Percentiles rank a stretch among this genome's conserved stretches.
These are phyloP conservation scores for Melampsora abietis-canadensis DNA, from an alignment of 1,284 basidiomycete genomes.

Conservation along the genomic window DNA sequence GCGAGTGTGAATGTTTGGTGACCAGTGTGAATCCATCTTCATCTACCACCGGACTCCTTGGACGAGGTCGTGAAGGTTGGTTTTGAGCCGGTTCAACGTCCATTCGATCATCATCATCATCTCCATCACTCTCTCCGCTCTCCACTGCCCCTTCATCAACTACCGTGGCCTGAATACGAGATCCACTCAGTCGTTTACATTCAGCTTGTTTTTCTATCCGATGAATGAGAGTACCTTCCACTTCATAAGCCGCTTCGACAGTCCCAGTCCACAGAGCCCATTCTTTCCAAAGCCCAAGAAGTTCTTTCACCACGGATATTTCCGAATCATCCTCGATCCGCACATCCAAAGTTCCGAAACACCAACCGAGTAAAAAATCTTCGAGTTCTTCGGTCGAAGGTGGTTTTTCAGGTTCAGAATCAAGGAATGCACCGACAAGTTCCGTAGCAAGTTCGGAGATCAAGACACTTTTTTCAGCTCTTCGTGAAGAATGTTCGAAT, in stretches of 20 bases:
- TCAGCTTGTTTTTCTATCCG: constrained; percentile 13
- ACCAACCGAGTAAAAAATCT: constrained; percentile 28
- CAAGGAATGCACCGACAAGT: constrained; percentile 26
- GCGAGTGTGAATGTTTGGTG: constrained; percentile 16
- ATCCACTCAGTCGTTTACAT: background rate
- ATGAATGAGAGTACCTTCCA: constrained; percentile 17
- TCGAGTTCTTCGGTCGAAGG: constrained; percentile 15
- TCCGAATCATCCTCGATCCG: constrained; percentile 34
- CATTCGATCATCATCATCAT: constrained; percentile 18
- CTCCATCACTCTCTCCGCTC: constrained; percentile 1
- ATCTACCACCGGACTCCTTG: constrained; percentile 7
- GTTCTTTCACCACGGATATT: background rate
- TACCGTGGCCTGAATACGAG: constrained; percentile 5
- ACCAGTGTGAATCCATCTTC: constrained; percentile 37
- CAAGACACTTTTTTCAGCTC: background rate
- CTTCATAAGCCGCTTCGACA: background rate
- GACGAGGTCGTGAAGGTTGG: background rate
- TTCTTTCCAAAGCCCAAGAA: constrained; percentile 26
- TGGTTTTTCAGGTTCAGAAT: background rate
- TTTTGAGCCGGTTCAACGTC: background rate
- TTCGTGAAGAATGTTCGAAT: constrained; percentile 13
- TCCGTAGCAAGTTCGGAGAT: constrained; percentile 21
- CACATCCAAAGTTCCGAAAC: constrained; percentile 21
- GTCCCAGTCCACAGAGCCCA: background rate
- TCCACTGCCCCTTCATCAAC: constrained; percentile 17